Evolutionary conservation across 306 rosid species (phyloP).

Genomic region (Acacia crassicarpa): DNA sequence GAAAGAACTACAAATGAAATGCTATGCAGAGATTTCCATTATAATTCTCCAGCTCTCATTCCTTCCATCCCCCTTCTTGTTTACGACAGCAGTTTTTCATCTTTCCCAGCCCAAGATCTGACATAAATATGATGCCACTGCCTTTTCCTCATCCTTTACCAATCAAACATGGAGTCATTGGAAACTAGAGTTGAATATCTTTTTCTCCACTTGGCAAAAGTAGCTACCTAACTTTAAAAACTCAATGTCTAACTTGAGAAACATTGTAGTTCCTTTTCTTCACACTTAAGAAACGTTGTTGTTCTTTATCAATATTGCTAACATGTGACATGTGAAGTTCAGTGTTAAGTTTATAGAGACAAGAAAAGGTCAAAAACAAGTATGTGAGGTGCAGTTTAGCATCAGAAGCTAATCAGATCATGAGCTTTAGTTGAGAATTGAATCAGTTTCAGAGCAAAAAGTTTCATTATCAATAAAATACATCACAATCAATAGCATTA

Average conservation of each 20-base stretch:
- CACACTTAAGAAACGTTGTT: neutral
- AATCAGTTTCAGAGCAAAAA: neutral
- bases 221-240: neutral
- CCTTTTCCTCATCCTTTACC: neutral
- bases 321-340: conserved; percentile 2
- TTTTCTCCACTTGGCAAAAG: conserved; percentile 2
- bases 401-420: conserved; percentile 17
- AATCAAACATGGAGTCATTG: neutral
- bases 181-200: conserved; percentile 6
- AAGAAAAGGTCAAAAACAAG: conserved; percentile 2
- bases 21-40: neutral
- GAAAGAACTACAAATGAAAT: neutral
- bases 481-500: conserved; percentile 4
- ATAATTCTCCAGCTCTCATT: neutral
- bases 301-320: neutral
- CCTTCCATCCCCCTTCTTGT: neutral
- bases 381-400: conserved; percentile 3
- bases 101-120: neutral
- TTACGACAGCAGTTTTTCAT: neutral
- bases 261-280: neutral
- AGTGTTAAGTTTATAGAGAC: neutral
- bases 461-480: conserved; percentile 19
- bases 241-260: neutral
- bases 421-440: neutral
- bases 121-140: neutral